Evolutionary conservation across 352 stramenopile genomes (phyloP), one percentile per base, ranked within the genome.

Genomic region (Globisporangium heterothallicum): DNA sequence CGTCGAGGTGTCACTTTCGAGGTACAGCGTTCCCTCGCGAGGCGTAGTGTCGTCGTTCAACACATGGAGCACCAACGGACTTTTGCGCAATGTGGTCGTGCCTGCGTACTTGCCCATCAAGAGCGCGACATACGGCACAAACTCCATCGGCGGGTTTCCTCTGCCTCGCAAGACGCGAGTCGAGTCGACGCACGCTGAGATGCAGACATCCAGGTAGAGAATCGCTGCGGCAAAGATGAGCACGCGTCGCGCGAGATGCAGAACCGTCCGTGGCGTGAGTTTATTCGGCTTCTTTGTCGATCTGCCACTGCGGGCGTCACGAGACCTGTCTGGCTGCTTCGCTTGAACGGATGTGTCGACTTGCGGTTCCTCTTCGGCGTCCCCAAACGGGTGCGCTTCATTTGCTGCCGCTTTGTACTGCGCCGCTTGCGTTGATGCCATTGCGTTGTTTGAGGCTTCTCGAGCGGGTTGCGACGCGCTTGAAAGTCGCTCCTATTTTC

Each of bases 1-100:
- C 42, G 59, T 21, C 30, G 36, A 24, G 34, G 49, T 27, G 12
- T 58, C 18, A 12, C 63, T 46, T 16, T 42, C 21, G 10, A 81
- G 49, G 38, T 67, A 77, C 0, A 80, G 34, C 2, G 59, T 55
- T 21, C 60, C 59, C 25, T 52, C 38, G n/a, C 65, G 45, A 18
- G 66, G 52, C 2, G 47, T 54, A 0, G 63, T 78, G 16, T 66
- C 47, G 19, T 56, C 49, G 7, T 24, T 14, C 6, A 78, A 44
- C 0, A 59, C 21, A 7, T 46, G 45, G 16, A 66, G 40, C 8
- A 81, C 44, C 0, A 81, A 49, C 0, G 60, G 53, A 53, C 71
- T 78, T 22, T 65, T 55, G 18, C 59, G 48, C 42, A 81, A 66
- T 9, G 57, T 48, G 7, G 48, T 48, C 6, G 22, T 46, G 12